Conservation (phyloP, 2,329 filamentous ascomycete genomes). For the Venturia asperata region DNA sequence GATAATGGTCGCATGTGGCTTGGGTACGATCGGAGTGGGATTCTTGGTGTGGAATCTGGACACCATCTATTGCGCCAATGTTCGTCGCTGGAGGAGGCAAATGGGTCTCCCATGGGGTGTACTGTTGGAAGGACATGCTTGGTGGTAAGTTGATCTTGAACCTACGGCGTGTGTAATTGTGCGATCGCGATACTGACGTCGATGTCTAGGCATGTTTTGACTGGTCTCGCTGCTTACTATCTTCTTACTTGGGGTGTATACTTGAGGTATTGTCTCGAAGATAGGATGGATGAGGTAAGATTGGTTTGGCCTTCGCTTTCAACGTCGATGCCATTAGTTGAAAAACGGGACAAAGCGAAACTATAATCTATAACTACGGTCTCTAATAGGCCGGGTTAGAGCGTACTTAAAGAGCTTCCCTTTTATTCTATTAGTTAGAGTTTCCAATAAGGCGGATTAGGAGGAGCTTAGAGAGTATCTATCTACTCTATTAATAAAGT, state of each 20-base stretch:
- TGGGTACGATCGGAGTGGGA: conserved; percentile 64
- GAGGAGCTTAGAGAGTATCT: too few species aligned
- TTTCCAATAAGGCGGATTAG: too few species aligned
- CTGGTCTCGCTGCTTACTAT: conserved; percentile 73
- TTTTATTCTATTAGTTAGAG: too few species aligned
- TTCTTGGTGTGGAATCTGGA: conserved; percentile 75
- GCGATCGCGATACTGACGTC: not conserved
- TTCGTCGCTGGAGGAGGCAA: conserved; percentile 58
- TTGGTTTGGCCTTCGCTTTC: conserved; percentile 61
- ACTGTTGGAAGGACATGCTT: conserved; percentile 64
- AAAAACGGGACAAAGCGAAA: not conserved
- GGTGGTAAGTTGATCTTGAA: conserved; percentile 48
- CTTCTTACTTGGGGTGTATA: conserved; percentile 81
- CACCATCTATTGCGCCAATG: conserved; percentile 60
- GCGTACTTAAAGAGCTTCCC: too few species aligned
- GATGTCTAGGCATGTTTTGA: conserved; percentile 62
- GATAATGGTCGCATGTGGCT: conserved; percentile 61
- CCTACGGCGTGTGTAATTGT: not conserved
- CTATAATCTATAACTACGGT: too few species aligned
- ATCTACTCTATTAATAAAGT: too few species aligned
- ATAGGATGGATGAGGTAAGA: conserved; percentile 62
- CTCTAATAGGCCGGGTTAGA: too few species aligned
- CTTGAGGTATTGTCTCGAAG: conserved; percentile 69
- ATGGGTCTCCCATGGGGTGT: conserved; percentile 75
- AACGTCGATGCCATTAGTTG: conserved; percentile 42